phyloP scores from a whole-genome alignment of 2,329 filamentous ascomycete species.

The Teratosphaeria pseudoeucalypti region DNA sequence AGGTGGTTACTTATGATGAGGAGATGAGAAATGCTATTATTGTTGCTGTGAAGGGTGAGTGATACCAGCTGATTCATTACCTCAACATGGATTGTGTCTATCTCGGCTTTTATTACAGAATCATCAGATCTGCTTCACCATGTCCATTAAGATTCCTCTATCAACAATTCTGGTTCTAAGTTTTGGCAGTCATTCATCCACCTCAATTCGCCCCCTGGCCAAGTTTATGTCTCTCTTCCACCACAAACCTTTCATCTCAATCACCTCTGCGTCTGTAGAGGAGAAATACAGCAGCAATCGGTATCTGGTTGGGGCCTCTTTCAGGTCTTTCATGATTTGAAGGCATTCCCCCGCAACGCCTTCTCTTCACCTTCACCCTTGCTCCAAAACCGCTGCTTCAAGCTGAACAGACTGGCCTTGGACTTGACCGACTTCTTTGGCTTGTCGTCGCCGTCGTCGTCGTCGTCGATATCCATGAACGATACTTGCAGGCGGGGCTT shows the following conservation, averaged over 20 bases:
- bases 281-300: not conserved
- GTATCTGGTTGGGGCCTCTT: not conserved
- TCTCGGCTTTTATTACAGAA: too few species aligned
- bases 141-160: too few species aligned
- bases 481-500: not conserved
- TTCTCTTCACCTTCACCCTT: not conserved
- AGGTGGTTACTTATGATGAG: slow-evolving; percentile 1
- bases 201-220: too few species aligned
- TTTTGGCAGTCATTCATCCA: too few species aligned
- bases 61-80: too few species aligned
- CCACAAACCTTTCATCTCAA: not conserved
- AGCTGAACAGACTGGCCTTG: not conserved
- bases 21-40: slow-evolving; percentile 6
- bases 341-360: not conserved
- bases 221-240: too few species aligned
- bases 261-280: not conserved
- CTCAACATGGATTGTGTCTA: too few species aligned
- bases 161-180: too few species aligned
- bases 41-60: not conserved
- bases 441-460: not conserved
- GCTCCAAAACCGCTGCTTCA: not conserved
- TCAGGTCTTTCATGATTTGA: not conserved
- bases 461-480: not conserved
- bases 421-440: not conserved
- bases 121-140: too few species aligned